Conservation (phyloP, 768 basidiomycete genomes). For the Tephrocybe rancida region DNA sequence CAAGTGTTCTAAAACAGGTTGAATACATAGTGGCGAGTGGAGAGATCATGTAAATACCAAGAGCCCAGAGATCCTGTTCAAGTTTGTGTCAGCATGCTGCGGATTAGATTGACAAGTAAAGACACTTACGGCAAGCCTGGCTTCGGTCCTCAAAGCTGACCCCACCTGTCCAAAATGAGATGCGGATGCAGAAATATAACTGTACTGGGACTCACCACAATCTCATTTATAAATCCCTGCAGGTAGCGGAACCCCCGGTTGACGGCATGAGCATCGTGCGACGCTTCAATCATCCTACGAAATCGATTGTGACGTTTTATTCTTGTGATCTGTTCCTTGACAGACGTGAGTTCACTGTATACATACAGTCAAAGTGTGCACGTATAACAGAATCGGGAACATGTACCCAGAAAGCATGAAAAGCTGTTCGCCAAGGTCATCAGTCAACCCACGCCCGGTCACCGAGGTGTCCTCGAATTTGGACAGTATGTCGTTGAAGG, state of each 20-base stretch:
- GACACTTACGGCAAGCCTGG: conserved; percentile 15
- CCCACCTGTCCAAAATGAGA: conserved; percentile 6
- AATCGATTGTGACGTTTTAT: conserved; percentile 11
- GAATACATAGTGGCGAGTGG: background rate
- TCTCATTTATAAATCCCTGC: conserved; percentile 14
- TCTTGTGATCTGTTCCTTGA: conserved; percentile 5
- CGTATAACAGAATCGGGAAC: background rate
- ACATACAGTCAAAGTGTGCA: background rate
- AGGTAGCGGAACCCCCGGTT: conserved; percentile 12
- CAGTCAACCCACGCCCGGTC: conserved; percentile 16
- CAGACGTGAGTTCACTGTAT: conserved; percentile 8
- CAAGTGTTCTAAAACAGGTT: conserved; percentile 13
- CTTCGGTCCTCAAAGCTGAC: conserved; percentile 17
- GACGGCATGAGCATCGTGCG: conserved; percentile 11
- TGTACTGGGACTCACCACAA: conserved; percentile 3
- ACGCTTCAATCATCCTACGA: conserved; percentile 16
- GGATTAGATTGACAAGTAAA: background rate
- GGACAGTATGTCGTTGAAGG: conserved; percentile 12
- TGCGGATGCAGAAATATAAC: background rate
- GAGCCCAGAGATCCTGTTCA: conserved; percentile 16
- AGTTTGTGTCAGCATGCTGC: background rate
- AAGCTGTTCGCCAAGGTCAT: conserved; percentile 16
- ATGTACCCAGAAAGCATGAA: conserved; percentile 15
- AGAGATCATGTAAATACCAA: conserved; percentile 5
- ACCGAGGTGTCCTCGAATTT: conserved; percentile 17